Conservation (phyloP, 1,139 yeast species). For the Candida tropicalis region DNA sequence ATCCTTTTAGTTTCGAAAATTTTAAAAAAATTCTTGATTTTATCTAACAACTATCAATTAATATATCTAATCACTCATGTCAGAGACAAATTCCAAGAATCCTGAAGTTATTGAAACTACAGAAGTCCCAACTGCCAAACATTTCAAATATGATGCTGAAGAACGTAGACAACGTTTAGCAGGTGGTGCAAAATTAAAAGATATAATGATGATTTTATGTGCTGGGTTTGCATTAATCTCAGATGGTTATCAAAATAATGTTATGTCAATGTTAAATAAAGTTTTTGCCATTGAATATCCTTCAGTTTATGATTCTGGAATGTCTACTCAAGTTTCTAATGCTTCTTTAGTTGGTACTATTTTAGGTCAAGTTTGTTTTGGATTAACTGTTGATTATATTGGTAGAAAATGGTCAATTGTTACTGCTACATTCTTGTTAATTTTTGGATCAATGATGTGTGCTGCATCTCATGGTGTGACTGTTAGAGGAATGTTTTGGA, state of each 20-base stretch:
- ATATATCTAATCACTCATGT: slow-evolving; percentile 3
- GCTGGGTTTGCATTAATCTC: slow-evolving; percentile 56
- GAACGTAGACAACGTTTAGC: slow-evolving; percentile 34
- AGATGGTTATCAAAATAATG: slow-evolving; percentile 57
- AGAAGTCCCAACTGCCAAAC: slow-evolving; percentile 12
- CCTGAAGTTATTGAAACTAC: slow-evolving; percentile 12
- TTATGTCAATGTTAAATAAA: slow-evolving; percentile 48
- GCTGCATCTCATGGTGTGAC: slow-evolving; percentile 52
- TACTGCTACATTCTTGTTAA: slow-evolving; percentile 45
- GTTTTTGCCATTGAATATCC: slow-evolving; percentile 38
- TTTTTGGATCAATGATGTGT: slow-evolving; percentile 48
- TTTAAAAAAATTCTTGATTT: no score
- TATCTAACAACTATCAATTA: no score
- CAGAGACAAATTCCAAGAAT: slow-evolving; percentile 6
- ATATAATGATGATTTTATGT: slow-evolving; percentile 40
- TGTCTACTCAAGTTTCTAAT: slow-evolving; percentile 51
- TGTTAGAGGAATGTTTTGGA: slow-evolving; percentile 61
- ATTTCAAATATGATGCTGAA: slow-evolving; percentile 38
- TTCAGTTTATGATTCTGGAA: slow-evolving; percentile 31
- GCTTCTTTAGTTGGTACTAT: slow-evolving; percentile 54
- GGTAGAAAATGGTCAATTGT: slow-evolving; percentile 53
- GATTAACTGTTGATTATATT: slow-evolving; percentile 46
- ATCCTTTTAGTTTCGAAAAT: no score
- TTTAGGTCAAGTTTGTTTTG: slow-evolving; percentile 50
- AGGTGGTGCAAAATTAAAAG: slow-evolving; percentile 31